Evolutionary conservation across 169 alveolate genomes (phyloP).

Genomic region (Cyclospora cayetanensis): DNA sequence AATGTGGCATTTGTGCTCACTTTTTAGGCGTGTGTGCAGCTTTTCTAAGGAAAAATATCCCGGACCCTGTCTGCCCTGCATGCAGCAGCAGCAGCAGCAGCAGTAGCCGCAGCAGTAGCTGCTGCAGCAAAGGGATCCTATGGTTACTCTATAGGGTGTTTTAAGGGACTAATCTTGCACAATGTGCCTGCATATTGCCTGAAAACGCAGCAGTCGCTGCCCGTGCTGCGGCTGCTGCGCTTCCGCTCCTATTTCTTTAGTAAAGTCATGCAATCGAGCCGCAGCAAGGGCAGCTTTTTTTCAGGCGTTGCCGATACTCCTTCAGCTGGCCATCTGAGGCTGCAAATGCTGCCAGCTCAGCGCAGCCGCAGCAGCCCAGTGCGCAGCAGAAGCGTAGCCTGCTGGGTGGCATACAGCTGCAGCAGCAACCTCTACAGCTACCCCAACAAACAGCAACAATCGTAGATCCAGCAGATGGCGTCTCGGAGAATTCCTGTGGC

Average conservation of each 20-base stretch:
- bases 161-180: neutral
- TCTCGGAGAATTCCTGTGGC: neutral
- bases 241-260: too few species aligned
- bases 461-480: neutral
- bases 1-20: too few species aligned
- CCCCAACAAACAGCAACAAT: neutral
- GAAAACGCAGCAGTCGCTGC: neutral
- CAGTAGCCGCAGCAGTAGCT: neutral
- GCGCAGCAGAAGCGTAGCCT: neutral
- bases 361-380: neutral
- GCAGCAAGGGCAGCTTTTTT: neutral
- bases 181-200: neutral
- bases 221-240: constrained; percentile 4
- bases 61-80: too few species aligned
- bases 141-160: too few species aligned
- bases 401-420: neutral
- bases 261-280: neutral
- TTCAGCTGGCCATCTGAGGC: neutral
- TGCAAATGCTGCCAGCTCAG: neutral
- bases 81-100: neutral
- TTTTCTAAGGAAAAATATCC: too few species aligned
- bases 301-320: neutral
- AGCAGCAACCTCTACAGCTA: neutral
- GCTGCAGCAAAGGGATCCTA: neutral
- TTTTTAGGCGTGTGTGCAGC: too few species aligned